Base-by-base conservation (phyloP, 108 stramenopile genomes). In the Skeletonema potamos region DNA sequence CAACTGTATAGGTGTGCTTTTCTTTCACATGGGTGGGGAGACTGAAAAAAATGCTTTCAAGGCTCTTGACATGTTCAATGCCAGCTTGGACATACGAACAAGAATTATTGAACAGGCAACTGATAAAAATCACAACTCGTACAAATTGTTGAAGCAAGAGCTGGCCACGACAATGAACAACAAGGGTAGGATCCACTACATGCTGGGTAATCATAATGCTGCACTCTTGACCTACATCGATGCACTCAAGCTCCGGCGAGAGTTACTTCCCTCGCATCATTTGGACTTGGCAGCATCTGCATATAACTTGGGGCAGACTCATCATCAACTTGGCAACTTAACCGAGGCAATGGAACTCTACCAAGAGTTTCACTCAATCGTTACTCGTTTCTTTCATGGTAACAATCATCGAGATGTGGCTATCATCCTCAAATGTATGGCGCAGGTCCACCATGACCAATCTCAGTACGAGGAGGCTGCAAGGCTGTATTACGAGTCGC, bases 291-390 rank as follows among this genome's bases (percentile, higher is more conserved):
- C 87, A 6, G 90, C 90, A 13, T 88, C 86, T 8, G 69, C 86
- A 3, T 86, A 87, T 72, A 91, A 91, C 64, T 81, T 82, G 34
- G 90, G 87, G 6, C 90, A 91, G 68, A 79, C 87, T 6, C 60
- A 73, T 33, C 90, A 88, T 54, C 87, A 88, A 34, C 59, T 76
- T 3, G 78, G 82, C 4, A 33, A 83, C 18, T 60, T 82, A 1
- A 70, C 74, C 15, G 60, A 85, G 46, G 84, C 90, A 1, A 75
- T 88, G 58, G 13, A 29, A 15, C 62, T 72, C 29, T 91, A 87
- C 70, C 54, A 74, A 46, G 77, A 84, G 36, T 91, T 86, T 65
- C 55, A 86, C 33, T 28, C 48, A 2, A 79, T 91, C 56, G 86
- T 84, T 7, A 65, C 62, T 26, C 26, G 51, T 18, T 27, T 24